These are phyloP conservation scores for Penicillium egyptiacum DNA, from an alignment of 495 filamentous ascomycete species.

Conservation along the genomic window DNA sequence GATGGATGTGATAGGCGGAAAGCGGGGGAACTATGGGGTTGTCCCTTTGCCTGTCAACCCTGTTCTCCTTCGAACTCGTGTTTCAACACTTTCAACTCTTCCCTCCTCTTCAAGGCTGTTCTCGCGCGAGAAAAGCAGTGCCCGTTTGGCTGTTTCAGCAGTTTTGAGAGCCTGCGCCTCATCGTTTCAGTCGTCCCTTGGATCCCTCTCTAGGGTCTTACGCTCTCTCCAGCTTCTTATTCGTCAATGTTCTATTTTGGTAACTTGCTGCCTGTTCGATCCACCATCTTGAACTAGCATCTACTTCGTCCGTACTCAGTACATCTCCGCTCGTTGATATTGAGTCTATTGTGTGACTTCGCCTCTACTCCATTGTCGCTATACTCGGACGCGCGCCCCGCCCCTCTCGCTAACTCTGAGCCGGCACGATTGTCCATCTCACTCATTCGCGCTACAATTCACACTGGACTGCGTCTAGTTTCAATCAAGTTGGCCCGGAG, in stretches of 20 bases:
- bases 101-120: constrained; percentile 4
- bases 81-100: constrained; percentile 20
- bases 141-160: background rate
- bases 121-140: no score
- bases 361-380: background rate
- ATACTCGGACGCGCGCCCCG: background rate
- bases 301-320: background rate
- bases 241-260: constrained; percentile 4
- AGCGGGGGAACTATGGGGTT: constrained; percentile 3
- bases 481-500: background rate
- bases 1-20: constrained; percentile 29
- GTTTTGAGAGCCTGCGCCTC: background rate
- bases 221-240: background rate
- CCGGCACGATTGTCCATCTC: background rate
- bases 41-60: constrained; percentile 17
- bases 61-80: constrained; percentile 14
- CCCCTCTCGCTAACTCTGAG: background rate
- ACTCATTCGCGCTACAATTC: background rate
- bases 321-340: background rate
- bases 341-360: background rate
- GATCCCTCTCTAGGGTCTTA: background rate
- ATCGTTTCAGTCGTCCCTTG: background rate
- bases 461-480: background rate
- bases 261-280: constrained; percentile 7
- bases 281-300: background rate